Evolutionary conservation across 2,329 filamentous ascomycete genomes (phyloP).

Genomic region (Keithomyces neogunnii): DNA sequence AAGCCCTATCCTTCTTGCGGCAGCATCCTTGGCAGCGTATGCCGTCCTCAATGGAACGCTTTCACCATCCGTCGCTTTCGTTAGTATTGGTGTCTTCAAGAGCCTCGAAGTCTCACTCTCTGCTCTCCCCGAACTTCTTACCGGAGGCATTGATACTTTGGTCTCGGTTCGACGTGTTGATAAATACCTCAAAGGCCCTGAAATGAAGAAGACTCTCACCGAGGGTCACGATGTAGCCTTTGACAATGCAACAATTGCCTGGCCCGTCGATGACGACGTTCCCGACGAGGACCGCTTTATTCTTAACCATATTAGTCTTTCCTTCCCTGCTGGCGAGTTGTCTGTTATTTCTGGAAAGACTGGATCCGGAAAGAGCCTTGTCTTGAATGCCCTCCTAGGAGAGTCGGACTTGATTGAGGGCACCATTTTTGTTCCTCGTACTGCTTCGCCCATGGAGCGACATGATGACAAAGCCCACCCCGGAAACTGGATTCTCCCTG

Average conservation of each 20-base stretch:
- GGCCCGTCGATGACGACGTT: conserved; percentile 58
- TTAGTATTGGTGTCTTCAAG: conserved; percentile 66
- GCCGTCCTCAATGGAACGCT: conserved; percentile 54
- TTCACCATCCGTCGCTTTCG: conserved; percentile 68
- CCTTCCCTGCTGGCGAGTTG: conserved; percentile 60
- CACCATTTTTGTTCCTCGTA: conserved; percentile 44
- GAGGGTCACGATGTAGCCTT: conserved; percentile 55
- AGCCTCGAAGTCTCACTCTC: conserved; percentile 65
- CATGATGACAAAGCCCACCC: conserved; percentile 54
- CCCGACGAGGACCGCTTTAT: conserved; percentile 54
- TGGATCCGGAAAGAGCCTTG: conserved; percentile 67
- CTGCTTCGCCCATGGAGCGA: conserved; percentile 43
- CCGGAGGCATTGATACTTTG: conserved; percentile 61
- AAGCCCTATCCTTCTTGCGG: conserved; percentile 65
- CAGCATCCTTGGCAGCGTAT: conserved; percentile 62
- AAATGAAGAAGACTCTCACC: conserved; percentile 47
- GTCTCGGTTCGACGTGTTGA: conserved; percentile 68
- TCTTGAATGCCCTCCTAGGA: conserved; percentile 66
- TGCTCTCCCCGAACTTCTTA: conserved; percentile 64
- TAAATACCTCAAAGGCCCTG: conserved; percentile 58
- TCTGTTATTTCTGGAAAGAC: conserved; percentile 72
- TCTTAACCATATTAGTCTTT: conserved; percentile 54
- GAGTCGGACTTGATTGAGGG: conserved; percentile 64
- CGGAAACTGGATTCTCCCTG: conserved; percentile 60
- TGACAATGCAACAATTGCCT: conserved; percentile 60